A percentile compares a stretch with the other conserved stretches of the same genome.
Evolutionary conservation across 2,329 filamentous ascomycete genomes (phyloP).

Genomic region (Fusarium chuoi): DNA sequence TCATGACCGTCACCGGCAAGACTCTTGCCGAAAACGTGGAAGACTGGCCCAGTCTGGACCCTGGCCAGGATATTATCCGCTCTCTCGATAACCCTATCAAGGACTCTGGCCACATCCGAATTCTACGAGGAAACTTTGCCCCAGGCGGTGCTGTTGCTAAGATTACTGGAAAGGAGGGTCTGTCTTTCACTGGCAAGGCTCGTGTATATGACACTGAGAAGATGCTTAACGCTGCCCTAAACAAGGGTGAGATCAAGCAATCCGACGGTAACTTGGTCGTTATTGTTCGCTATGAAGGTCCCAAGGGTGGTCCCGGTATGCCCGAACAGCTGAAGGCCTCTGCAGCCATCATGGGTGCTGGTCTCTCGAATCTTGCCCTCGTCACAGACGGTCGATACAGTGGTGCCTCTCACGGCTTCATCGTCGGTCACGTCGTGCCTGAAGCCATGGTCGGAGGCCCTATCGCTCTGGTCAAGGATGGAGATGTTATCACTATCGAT

Average conservation of each 20-base stretch:
- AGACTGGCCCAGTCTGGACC: slow-evolving; percentile 78
- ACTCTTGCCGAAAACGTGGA: slow-evolving; percentile 85
- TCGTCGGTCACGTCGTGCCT: slow-evolving; percentile 91
- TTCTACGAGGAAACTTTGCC: slow-evolving; percentile 87
- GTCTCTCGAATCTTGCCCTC: slow-evolving; percentile 85
- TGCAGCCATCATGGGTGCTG: slow-evolving; percentile 92
- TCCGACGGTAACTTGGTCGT: slow-evolving; percentile 82
- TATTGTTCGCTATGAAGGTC: slow-evolving; percentile 92
- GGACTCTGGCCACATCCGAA: slow-evolving; percentile 84
- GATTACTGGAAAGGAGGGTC: slow-evolving; percentile 94
- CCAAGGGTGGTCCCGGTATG: slow-evolving; percentile 94
- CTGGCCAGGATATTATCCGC: slow-evolving; percentile 88
- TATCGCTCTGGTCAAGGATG: slow-evolving; percentile 82
- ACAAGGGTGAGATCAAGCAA: slow-evolving; percentile 67
- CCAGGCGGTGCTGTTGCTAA: slow-evolving; percentile 93
- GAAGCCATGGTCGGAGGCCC: slow-evolving; percentile 91
- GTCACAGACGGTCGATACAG: slow-evolving; percentile 93
- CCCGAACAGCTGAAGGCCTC: slow-evolving; percentile 91
- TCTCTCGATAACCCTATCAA: slow-evolving; percentile 81
- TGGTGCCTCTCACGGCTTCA: slow-evolving; percentile 90
- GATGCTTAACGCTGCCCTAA: slow-evolving; percentile 79
- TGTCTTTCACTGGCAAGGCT: slow-evolving; percentile 82
- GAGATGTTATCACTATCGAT: slow-evolving; percentile 87
- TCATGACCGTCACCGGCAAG: slow-evolving; percentile 85
- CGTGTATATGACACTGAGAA: slow-evolving; percentile 89